Evolutionary conservation across 768 basidiomycete genomes (phyloP).

Genomic region (Lentinula detonsa): DNA sequence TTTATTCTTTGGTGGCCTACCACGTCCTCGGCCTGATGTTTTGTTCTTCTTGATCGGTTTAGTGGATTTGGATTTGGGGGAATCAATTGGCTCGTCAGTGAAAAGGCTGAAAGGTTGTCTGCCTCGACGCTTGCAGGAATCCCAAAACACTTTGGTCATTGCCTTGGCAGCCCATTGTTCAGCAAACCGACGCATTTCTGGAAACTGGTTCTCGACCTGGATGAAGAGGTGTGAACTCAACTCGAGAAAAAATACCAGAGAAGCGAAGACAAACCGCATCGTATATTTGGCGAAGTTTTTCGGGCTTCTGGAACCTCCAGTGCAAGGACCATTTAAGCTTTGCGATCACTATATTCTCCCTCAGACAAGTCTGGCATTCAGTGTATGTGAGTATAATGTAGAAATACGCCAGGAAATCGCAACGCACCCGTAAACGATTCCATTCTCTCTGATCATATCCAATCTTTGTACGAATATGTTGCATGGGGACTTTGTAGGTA

Average conservation of each 20-base stretch:
- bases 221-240: too few relatives aligned
- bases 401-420: not conserved
- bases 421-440: not conserved
- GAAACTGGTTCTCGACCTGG: not conserved
- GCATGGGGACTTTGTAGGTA: not conserved
- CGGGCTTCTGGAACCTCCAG: not conserved
- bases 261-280: not conserved
- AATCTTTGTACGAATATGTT: not conserved
- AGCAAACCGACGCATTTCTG: not conserved
- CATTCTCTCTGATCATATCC: not conserved
- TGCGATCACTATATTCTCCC: not conserved
- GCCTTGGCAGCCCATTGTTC: not conserved
- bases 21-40: not conserved
- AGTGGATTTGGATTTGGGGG: not conserved
- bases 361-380: not conserved
- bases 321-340: not conserved
- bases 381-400: not conserved
- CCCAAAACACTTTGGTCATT: not conserved
- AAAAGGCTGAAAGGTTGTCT: not conserved
- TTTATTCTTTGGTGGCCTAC: not conserved
- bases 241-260: not conserved
- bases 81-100: not conserved
- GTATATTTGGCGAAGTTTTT: not conserved
- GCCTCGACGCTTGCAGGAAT: not conserved
- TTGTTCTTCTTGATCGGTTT: not conserved